Evolutionary conservation across 2,329 filamentous ascomycete species (phyloP).

Genomic region (Talaromyces sp.): DNA sequence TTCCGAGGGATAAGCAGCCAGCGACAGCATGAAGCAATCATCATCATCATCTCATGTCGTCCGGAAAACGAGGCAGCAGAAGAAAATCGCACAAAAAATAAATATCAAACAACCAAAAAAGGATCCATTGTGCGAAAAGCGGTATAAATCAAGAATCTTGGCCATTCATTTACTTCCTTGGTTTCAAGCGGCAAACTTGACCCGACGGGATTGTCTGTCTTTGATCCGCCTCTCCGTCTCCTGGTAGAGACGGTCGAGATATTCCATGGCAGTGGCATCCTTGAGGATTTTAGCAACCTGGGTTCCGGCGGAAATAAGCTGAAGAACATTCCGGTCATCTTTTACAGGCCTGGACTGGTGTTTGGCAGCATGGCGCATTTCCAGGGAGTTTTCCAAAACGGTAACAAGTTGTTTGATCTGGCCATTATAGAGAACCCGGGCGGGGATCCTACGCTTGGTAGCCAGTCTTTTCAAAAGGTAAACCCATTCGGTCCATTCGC

Average conservation of each 20-base stretch:
- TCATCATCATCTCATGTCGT: background rate
- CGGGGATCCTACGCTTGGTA: slow-evolving; percentile 79
- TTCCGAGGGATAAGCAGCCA: background rate
- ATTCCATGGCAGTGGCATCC: slow-evolving; percentile 77
- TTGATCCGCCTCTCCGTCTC: slow-evolving; percentile 75
- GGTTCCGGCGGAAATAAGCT: slow-evolving; percentile 79
- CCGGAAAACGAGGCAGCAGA: background rate
- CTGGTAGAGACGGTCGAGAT: slow-evolving; percentile 74
- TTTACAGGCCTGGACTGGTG: slow-evolving; percentile 78
- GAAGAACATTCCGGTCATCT: slow-evolving; percentile 82
- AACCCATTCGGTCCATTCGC: slow-evolving; percentile 91
- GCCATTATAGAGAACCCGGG: slow-evolving; percentile 76
- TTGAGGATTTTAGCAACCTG: slow-evolving; percentile 85
- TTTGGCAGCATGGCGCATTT: slow-evolving; percentile 81
- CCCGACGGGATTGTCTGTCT: slow-evolving; percentile 48
- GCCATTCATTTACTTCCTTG: background rate
- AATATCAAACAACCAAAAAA: background rate
- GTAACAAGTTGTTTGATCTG: slow-evolving; percentile 91
- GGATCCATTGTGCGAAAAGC: background rate
- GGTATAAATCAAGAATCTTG: background rate
- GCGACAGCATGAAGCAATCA: background rate
- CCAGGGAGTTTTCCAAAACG: slow-evolving; percentile 79
- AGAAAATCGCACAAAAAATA: background rate
- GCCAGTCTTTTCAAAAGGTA: slow-evolving; percentile 79
- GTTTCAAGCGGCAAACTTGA: slow-evolving; percentile 25